Percentiles rank a stretch among this genome's conserved stretches.
Conservation (phyloP, 345 rosid genomes). For the Linum tenue region DNA sequence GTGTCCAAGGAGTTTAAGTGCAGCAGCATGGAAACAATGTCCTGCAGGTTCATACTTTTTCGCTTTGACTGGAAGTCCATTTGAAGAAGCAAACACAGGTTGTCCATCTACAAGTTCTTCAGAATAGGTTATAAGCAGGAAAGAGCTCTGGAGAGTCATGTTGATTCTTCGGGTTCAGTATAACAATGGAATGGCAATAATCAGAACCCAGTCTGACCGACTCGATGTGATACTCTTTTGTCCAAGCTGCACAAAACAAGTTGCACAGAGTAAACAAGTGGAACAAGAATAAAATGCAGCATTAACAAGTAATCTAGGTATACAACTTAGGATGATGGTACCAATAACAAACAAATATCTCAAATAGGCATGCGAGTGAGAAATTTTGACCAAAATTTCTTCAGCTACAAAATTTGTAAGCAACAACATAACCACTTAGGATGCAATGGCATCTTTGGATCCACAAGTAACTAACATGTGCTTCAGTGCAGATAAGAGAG, state of each 20-base stretch:
- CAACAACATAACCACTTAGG: too few species aligned
- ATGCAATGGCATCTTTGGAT: too few species aligned
- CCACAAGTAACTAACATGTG: too few species aligned
- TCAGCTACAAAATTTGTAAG: too few species aligned
- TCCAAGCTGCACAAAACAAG: background rate
- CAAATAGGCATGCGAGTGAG: too few species aligned
- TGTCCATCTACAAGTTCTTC: constrained; percentile 71
- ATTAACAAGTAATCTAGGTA: too few species aligned
- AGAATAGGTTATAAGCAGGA: constrained; percentile 58
- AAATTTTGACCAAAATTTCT: too few species aligned
- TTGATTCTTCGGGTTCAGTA: background rate
- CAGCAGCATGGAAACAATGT: constrained; percentile 75
- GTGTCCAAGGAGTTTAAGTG: constrained; percentile 70
- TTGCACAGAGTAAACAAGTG: too few species aligned
- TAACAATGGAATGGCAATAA: background rate
- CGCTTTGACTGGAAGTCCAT: constrained; percentile 77
- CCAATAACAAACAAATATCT: too few species aligned
- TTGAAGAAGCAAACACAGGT: constrained; percentile 62
- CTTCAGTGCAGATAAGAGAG: too few species aligned
- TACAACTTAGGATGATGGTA: too few species aligned
- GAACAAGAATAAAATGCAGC: too few species aligned
- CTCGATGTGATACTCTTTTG: background rate
- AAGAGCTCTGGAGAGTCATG: constrained; percentile 25
- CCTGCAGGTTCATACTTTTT: constrained; percentile 84
- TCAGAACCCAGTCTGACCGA: background rate